Percentiles rank a stretch among this genome's conserved stretches.
Conservation (phyloP, 2,329 filamentous ascomycete species). For the Chaetomiaceae sp. region DNA sequence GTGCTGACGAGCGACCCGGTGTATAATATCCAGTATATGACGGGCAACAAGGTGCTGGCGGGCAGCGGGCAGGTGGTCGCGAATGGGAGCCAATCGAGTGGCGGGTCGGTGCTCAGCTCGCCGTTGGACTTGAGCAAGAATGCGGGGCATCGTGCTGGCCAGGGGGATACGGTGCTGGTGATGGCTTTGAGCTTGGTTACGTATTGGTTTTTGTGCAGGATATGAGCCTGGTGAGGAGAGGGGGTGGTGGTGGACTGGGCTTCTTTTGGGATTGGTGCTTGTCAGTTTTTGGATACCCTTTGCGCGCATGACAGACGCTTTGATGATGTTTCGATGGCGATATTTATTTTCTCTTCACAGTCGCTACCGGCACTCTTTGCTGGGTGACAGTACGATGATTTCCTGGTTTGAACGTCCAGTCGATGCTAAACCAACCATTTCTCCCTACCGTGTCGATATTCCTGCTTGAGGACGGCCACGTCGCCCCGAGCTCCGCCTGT, state of each 20-base stretch:
- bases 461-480: too few species aligned
- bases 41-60: conserved; percentile 37
- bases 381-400: too few species aligned
- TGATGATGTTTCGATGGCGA: conserved; percentile 1
- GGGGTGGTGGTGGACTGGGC: not conserved
- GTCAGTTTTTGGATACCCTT: conserved; percentile 12
- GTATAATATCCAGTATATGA: conserved; percentile 47
- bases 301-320: conserved; percentile 9
- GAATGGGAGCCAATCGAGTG: conserved; percentile 1
- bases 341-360: not conserved
- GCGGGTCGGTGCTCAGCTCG: not conserved
- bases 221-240: conserved; percentile 6
- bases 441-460: too few species aligned
- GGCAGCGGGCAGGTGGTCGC: conserved; percentile 13
- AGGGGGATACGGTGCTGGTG: not conserved
- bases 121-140: conserved; percentile 5
- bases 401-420: too few species aligned
- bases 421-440: too few species aligned
- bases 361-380: too few species aligned
- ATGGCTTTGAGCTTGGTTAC: conserved; percentile 10
- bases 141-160: not conserved
- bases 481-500: too few species aligned
- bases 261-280: conserved; percentile 8
- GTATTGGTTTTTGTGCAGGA: conserved; percentile 13
- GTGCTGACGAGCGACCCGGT: conserved; percentile 36